Base-by-base conservation (phyloP, 2,329 filamentous ascomycete species). In the Stagonosporopsis rhizophila region DNA sequence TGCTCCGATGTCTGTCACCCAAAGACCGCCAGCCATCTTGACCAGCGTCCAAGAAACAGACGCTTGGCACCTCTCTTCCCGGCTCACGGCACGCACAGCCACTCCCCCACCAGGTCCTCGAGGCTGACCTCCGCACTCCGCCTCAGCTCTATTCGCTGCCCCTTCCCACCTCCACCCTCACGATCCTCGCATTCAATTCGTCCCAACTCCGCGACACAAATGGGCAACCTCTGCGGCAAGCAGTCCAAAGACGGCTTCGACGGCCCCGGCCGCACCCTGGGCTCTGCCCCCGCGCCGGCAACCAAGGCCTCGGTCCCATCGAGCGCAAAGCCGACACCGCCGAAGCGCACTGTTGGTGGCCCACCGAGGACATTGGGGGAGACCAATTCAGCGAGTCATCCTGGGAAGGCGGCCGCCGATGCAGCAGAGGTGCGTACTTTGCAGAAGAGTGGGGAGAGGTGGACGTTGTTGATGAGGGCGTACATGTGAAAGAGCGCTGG, bases 151-250 rank as follows among this genome's bases (percentile, higher is more conserved):
- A 63, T 60, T 67, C 56, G 66, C 58, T 37, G 12, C 20, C 25
- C 15, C 49, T 42, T 44, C 37, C 38, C 44, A 38, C 50, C 30
- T 45, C 25, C 14, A 27, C 38, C 23, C 20, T 27, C 6, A 17
- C 45, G 30, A 23, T n/a, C 20, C 35, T 25, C 34, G 12, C 9
- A 30, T 25, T 11, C 35, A 40, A 15, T 2, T 12, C 28, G 20
- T 38, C 40, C 4, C 23, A 25, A 25, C 42, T 47, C 56, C 75
- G 56, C 52, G 54, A 48, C 49, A 51, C 25, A 52, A 62, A 96
- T 97, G 93, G 93, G 93, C 57, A 94, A 92, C 75, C 83, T 92
- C 78, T 96, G 91, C 80, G 90, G 91, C 73, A 92, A 91, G 60
- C 60, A 75, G 75, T 83, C 85, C 60, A 69, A 80, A 61, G 67